A percentile compares a stretch with the other conserved stretches of the same genome.
These are phyloP conservation scores for Angophora floribunda DNA, from an alignment of 345 rosid genomes.

Conservation along the genomic window DNA sequence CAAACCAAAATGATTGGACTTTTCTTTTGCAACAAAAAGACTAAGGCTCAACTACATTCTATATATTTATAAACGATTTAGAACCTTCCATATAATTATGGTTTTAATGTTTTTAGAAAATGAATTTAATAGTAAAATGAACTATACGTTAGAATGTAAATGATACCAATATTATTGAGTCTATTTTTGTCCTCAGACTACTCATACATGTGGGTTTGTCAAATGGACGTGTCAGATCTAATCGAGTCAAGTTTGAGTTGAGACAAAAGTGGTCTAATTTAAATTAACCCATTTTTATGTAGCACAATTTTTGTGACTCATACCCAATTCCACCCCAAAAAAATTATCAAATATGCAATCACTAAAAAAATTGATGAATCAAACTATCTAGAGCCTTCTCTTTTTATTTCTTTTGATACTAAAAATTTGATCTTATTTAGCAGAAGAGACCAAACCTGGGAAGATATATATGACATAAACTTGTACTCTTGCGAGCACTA, in stretches of 20 bases:
- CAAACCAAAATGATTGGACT: not conserved
- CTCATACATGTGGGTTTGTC: not conserved
- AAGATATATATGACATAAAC: too few relatives aligned
- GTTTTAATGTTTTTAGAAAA: not conserved
- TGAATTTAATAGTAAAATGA: not conserved
- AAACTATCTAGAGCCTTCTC: not conserved
- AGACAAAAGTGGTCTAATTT: accelerated
- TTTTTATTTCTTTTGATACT: too few relatives aligned
- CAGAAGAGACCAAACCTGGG: too few relatives aligned
- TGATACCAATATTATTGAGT: not conserved
- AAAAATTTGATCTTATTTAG: too few relatives aligned
- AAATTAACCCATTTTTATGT: too few relatives aligned
- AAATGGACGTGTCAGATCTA: not conserved
- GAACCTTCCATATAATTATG: not conserved
- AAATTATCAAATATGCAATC: not conserved
- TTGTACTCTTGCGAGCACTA: too few relatives aligned
- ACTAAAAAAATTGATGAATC: not conserved
- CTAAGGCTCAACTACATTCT: not conserved
- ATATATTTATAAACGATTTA: not conserved
- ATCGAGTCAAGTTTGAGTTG: not conserved
- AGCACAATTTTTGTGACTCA: not conserved
- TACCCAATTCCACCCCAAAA: not conserved
- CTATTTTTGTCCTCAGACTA: not conserved
- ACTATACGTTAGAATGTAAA: not conserved
- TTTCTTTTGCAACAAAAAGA: not conserved